Evolutionary conservation across 2,329 filamentous ascomycete genomes (phyloP), one percentile per base, ranked within the genome.

Genomic region (Apiospora arundinis): DNA sequence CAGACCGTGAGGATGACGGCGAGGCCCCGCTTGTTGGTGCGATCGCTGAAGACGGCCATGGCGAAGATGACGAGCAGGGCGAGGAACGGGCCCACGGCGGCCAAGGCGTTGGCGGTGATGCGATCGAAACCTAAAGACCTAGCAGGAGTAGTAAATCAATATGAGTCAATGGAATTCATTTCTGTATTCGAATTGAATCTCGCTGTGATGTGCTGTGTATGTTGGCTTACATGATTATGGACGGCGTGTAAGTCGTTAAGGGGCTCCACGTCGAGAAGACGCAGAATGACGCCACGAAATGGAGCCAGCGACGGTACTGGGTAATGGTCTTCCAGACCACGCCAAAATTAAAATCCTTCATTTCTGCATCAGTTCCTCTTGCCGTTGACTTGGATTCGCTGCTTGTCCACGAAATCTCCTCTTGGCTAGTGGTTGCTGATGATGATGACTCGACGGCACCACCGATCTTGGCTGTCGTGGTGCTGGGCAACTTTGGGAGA

Each of bases 181-280:
- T 40, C 9, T 40, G 37, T 40, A 23, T 5, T 25, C 11, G n/a
- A n/a, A 4, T 32, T 25, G 48, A 14, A 3, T 18, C 21, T 16
- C 7, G 28, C 8, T 60, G 52, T 3, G 28, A 5, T 37, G 14
- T 0, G 14, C 5, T 60, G 52, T 60, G 52, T 16, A 8, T 18
- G 28, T 37, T 37, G 21, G 67, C 74, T 75, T 69, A 82, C 81
- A 83, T 78, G 56, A 83, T 82, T 71, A 86, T 85, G 2, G 82
- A 82, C 0, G 85, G 86, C 0, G 85, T 87, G 72, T 87, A 88
- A 0, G 85, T 87, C 0, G 84, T 88, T 12, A 88, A 75, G 0
- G 86, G 84, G 11, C 84, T 84, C 85, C 86, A 88, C 0, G 86
- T 88, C 1, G 85, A 84, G 72, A 88, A 88, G 5, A 87, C 85